Base-by-base conservation (phyloP, 805 yeast species). In the Lachancea thermotolerans region DNA sequence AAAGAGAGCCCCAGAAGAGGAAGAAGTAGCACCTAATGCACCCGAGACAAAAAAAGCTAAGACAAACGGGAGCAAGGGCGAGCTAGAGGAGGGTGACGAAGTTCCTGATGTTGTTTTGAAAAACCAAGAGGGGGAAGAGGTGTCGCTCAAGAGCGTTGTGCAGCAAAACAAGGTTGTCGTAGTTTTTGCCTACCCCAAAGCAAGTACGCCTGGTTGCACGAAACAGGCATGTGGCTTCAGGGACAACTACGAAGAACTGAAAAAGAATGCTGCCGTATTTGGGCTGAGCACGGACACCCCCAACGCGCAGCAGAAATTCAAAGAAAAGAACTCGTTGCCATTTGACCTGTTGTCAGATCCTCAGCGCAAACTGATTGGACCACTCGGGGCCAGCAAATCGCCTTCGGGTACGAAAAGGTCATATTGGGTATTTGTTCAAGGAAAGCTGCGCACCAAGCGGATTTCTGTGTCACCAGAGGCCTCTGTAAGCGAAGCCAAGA, bases 191-290 rank as follows among this genome's bases (percentile, higher is more conserved):
- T 91, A 90, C 60, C 98, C 98, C 44, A 82, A 75, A 59, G 98
- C 98, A 0, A 79, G 84, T 21, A 91, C 98, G 0, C 96, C 96
- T 1, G 99, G 99, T 2, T 93, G 99, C 66, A 91, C 99, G 1
- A 77, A 88, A 55, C 99, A 91, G 67, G 97, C 90, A 2, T 77
- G 85, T 61, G 96, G 96, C 0, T 93, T 84, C 62, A 80, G 93
- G 55, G 81, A 78, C 52, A 78, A 78, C 54, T 81, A 68, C 61
- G 70, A 73, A 2, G 64, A 57, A 8, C 51, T 63, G 38, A 59
- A 62, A 39, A 43, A 58, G 34, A 63, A 70, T 38, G 67, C 75
- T 33, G 75, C 74, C 18, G 82, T 91, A 1, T 80, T 75, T 55
- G 99, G 99, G 0, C 63, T 91, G 41, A 83, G 95, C 57, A 82